Conservation (phyloP, 257 asterid genomes). For the Fraxinus americana region DNA sequence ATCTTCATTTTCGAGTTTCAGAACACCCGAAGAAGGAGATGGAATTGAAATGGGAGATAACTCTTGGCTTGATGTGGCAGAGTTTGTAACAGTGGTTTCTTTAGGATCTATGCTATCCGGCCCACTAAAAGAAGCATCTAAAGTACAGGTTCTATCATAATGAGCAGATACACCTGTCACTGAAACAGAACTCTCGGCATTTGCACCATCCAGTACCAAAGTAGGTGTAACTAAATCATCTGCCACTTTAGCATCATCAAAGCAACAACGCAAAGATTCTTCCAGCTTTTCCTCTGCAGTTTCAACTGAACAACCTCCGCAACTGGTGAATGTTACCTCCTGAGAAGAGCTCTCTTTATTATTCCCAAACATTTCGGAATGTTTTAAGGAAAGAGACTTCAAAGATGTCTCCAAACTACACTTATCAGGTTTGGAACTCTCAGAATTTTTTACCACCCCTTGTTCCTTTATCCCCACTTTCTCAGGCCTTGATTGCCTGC, state of each 20-base stretch:
- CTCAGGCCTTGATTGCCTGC: slow-evolving; percentile 18
- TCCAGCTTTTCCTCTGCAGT: slow-evolving; percentile 17
- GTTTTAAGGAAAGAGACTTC: slow-evolving; percentile 12
- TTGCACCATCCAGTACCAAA: slow-evolving; percentile 13
- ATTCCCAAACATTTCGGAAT: slow-evolving; percentile 13
- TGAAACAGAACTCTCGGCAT: slow-evolving; percentile 6
- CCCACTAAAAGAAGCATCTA: slow-evolving; percentile 16
- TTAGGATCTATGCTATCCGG: slow-evolving; percentile 14
- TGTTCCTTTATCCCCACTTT: slow-evolving; percentile 17
- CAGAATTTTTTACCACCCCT: slow-evolving; percentile 15
- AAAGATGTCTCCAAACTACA: slow-evolving; percentile 19
- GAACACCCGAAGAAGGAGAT: slow-evolving; percentile 28
- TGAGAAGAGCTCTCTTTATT: slow-evolving; percentile 16
- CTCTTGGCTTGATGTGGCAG: slow-evolving; percentile 26
- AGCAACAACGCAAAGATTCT: slow-evolving; percentile 22
- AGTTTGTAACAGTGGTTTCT: slow-evolving; percentile 26
- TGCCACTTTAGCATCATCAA: slow-evolving; percentile 24
- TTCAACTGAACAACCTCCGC: slow-evolving; percentile 9
- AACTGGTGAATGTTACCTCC: slow-evolving; percentile 13
- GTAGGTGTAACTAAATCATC: slow-evolving; percentile 23
- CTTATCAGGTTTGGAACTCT: slow-evolving; percentile 13
- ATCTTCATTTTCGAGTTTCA: slow-evolving; percentile 29
- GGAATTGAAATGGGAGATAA: slow-evolving; percentile 23
- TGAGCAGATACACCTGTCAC: slow-evolving; percentile 21
- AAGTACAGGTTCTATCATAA: slow-evolving; percentile 12